These are phyloP conservation scores for Zygotorulaspora chibaensis DNA, from an alignment of 805 yeast genomes.

Conservation along the genomic window DNA sequence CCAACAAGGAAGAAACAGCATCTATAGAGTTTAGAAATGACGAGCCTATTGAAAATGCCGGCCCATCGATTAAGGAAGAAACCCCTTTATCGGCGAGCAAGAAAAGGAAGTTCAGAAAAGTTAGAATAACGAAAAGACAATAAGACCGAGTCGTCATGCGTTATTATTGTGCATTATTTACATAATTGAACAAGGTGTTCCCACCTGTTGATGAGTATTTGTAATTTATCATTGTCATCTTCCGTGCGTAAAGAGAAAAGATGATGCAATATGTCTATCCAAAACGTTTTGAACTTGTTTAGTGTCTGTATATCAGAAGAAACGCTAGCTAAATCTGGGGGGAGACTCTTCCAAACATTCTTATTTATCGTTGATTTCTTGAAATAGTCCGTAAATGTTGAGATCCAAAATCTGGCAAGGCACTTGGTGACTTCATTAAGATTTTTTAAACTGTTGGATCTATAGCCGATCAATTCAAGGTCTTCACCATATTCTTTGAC, in stretches of 20 bases:
- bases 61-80: not conserved
- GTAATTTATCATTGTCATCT: constrained; percentile 23
- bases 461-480: constrained; percentile 47
- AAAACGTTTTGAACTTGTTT: constrained; percentile 44
- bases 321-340: constrained; percentile 16
- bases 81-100: constrained; percentile 4
- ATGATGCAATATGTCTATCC: constrained; percentile 45
- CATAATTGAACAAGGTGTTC: not conserved
- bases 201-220: constrained; percentile 7
- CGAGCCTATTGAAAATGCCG: not conserved
- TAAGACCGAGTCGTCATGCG: not conserved
- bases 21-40: too few relatives aligned
- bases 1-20: not conserved
- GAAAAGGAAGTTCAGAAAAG: constrained; percentile 15
- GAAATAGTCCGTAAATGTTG: constrained; percentile 56
- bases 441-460: constrained; percentile 32
- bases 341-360: constrained; percentile 27
- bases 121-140: constrained; percentile 9
- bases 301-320: constrained; percentile 37
- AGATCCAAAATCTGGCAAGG: constrained; percentile 47
- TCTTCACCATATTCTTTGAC: constrained; percentile 53
- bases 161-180: not conserved
- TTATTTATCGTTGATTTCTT: constrained; percentile 19
- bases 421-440: constrained; percentile 43
- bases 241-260: constrained; percentile 40